Evolutionary conservation across 2,329 filamentous ascomycete genomes (phyloP).

Genomic region (Nothophoma quercina): DNA sequence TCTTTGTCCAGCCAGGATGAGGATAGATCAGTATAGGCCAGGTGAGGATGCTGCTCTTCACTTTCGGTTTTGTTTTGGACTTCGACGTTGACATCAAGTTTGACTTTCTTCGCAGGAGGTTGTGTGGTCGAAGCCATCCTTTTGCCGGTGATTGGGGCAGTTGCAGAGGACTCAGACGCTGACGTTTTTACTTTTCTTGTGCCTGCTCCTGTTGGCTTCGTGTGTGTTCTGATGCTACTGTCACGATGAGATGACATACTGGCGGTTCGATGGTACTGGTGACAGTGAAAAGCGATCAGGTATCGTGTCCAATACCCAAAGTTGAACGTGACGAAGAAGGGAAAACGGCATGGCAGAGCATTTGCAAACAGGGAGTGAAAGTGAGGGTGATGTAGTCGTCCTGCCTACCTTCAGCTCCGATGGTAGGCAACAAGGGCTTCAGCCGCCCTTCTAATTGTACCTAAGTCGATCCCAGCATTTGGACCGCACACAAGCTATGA

Average conservation of each 20-base stretch:
- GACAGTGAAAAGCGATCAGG: too few relatives aligned
- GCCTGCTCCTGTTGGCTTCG: background rate
- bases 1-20: background rate
- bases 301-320: too few relatives aligned
- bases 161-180: too few relatives aligned
- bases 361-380: too few relatives aligned
- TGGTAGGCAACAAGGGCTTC: background rate
- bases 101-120: background rate
- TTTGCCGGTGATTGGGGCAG: background rate
- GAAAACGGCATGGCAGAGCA: too few relatives aligned
- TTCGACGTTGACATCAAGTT: too few relatives aligned
- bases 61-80: too few relatives aligned
- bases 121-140: background rate
- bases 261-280: background rate
- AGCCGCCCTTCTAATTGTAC: background rate
- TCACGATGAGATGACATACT: background rate
- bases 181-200: background rate
- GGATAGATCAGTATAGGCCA: constrained; percentile 22
- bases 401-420: background rate
- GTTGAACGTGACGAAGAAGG: too few relatives aligned
- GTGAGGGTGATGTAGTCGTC: background rate
- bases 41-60: background rate
- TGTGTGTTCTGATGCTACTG: background rate
- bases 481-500: too few relatives aligned
- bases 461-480: too few relatives aligned